Evolutionary conservation across 768 basidiomycete species (phyloP), one percentile per base, ranked within the genome.

Genomic region (Lentinula sp.): DNA sequence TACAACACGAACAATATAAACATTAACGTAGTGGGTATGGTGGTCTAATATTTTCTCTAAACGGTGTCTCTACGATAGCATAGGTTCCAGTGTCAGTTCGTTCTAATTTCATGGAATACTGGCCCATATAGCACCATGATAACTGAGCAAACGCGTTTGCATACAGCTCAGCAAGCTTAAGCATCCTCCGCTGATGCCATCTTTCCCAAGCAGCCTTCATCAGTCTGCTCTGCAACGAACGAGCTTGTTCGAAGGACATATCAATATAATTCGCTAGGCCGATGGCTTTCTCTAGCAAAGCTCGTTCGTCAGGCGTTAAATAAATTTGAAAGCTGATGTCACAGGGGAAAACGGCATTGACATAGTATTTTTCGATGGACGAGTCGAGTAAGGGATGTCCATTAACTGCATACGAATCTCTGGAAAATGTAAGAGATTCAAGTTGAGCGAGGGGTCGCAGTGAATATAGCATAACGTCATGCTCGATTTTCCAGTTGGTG

Each of bases 121-220:
- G 59, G 10, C 59, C 59, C 5, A 60, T 52, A 35, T 50, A 52
- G 39, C 59, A 60, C 59, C 49, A 60, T 37, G 41, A 54, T 60
- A 60, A 62, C 15, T n/a, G 28, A 5, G 46, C 42, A 54, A 73
- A 71, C 0, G 33, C 56, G 42, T 33, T 48, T 2, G 62, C 62
- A 54, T 72, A 72, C 32, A 18, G 28, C 15, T 54, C 43, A 2
- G 66, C 68, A 12, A 69, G 15, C 2, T 15, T 36, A 2, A 59
- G 33, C 71, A 73, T 73, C 39, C 59, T 61, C 10, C 64, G 61
- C 5, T 59, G 59, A 57, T 73, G 72, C 71, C 71, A 72, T 15
- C 64, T 65, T 63, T 73, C 72, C 72, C 72, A 73, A 35, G 68
- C 68, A 10, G 68, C 50, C 36, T 51, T 57, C 46, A 48, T 62